Percentiles rank a stretch among this genome's conserved stretches.
phyloP scores from a whole-genome alignment of 768 basidiomycete genomes.

The Russula lepida region DNA sequence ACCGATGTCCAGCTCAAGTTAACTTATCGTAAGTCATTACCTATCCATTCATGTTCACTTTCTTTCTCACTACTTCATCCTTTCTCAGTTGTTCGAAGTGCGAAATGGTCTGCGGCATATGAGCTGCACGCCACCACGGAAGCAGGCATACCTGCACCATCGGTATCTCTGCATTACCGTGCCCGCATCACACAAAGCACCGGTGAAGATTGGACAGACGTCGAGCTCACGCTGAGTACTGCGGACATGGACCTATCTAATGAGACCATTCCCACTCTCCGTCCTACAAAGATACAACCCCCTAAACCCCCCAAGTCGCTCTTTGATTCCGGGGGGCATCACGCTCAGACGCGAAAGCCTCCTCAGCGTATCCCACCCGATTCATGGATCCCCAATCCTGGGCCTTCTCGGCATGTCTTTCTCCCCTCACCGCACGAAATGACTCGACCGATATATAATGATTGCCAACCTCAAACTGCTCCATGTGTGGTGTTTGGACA shows the following conservation, averaged over 20 bases:
- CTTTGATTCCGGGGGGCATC: background rate
- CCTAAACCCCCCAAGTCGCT: background rate
- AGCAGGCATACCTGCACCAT: conserved; percentile 36
- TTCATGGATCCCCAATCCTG: too few relatives aligned
- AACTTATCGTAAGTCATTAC: conserved; percentile 41
- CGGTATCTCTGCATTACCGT: conserved; percentile 45
- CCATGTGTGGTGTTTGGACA: too few relatives aligned
- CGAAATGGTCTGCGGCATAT: conserved; percentile 46
- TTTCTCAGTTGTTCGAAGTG: conserved; percentile 40
- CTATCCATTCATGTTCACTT: background rate
- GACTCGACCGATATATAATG: too few relatives aligned
- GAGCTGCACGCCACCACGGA: conserved; percentile 45
- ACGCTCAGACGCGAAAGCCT: too few relatives aligned
- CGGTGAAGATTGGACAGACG: conserved; percentile 52
- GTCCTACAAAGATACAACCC: conserved; percentile 10
- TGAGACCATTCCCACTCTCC: conserved; percentile 27
- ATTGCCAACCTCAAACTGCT: too few relatives aligned
- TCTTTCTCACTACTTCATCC: background rate
- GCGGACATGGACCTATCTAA: conserved; percentile 33
- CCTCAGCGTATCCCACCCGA: too few relatives aligned
- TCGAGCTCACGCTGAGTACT: conserved; percentile 46
- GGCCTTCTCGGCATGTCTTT: too few relatives aligned
- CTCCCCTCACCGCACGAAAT: too few relatives aligned
- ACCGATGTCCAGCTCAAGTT: conserved; percentile 37
- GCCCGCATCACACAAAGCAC: conserved; percentile 46